Base-by-base conservation (phyloP, 208 protist genomes). In the Porcisia deanei region DNA sequence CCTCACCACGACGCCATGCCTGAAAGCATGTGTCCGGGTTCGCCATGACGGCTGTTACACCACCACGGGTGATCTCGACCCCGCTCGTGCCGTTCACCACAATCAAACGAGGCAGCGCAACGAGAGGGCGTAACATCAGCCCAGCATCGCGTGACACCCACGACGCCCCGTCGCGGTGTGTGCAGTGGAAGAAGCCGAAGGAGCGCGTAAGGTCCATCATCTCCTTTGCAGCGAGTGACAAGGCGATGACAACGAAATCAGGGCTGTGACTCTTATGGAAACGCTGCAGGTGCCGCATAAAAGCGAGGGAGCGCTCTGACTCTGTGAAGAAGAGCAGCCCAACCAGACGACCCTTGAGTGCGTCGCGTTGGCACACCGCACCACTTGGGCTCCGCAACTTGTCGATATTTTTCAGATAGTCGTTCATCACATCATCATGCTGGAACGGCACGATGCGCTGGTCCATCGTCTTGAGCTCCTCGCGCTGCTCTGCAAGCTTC, bases 181-280 rank as follows among this genome's bases (percentile, higher is more conserved):
- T 85, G 75, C 85, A 90, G 73, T 96, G 92, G 72, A 87, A 95
- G 76, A 96, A 96, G 75, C 92, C 92, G 49, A 88, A 83, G n/a
- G 79, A 70, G 12, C 84, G 82, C 45, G 90, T 88, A 14, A 92
- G 64, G 72, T 94, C 86, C 64, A 84, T 78, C 88, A 94, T 94
- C 76, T 94, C 87, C 77, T 90, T 91, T 25, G 70, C 75, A 3
- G 59, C 88, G 22, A 94, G 37, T 10, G 90, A 96, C 14, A 96
- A 59, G 43, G 79, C 82, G 10, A 94, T 84, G n/a, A 94, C 85
- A 25, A 96, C 83, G 53, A 96, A 89, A 77, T 96, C 88, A 4
- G 87, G 87, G 53, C 72, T 80, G 77, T 94, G 88, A 57, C 59
- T 20, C 49, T 85, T 76, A 49, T 89, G 82, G 69, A 96, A 89